Evolutionary conservation across 257 asterid genomes (phyloP).

Genomic region (Cinchona pubescens): DNA sequence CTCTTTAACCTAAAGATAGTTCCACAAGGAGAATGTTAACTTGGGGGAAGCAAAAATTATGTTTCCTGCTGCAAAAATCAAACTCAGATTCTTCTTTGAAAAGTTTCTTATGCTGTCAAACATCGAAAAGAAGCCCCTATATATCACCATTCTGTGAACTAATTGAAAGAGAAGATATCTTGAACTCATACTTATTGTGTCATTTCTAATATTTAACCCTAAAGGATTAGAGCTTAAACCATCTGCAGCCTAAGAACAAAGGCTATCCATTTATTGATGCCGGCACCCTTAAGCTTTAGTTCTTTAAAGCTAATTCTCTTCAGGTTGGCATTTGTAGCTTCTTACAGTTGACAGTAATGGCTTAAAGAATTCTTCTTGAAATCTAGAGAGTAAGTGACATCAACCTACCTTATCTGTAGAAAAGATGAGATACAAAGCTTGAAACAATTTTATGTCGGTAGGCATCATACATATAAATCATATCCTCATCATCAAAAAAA

Average conservation of each 20-base stretch:
- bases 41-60: not conserved
- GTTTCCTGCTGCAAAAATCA: not conserved
- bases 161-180: too few species aligned
- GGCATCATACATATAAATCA: conserved; percentile 82
- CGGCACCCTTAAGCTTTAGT: not conserved
- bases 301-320: not conserved
- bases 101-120: too few species aligned
- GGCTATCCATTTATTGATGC: not conserved
- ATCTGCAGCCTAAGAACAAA: not conserved
- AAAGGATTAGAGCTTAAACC: not conserved
- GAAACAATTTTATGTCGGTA: conserved; percentile 87
- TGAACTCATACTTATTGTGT: too few species aligned
- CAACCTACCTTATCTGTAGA: conserved; percentile 85
- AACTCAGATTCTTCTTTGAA: too few species aligned
- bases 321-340: not conserved
- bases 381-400: conserved; percentile 13
- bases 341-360: not conserved
- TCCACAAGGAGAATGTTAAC: not conserved
- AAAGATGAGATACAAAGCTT: conserved; percentile 85
- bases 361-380: not conserved
- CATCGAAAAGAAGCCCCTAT: too few species aligned
- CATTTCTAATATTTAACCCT: not conserved
- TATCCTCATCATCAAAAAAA: conserved; percentile 72
- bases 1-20: conserved; percentile 67
- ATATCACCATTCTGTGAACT: too few species aligned